Evolutionary conservation across 2,329 filamentous ascomycete species (phyloP), one percentile per base, ranked within the genome.

Genomic region (Exophiala alcalophila): DNA sequence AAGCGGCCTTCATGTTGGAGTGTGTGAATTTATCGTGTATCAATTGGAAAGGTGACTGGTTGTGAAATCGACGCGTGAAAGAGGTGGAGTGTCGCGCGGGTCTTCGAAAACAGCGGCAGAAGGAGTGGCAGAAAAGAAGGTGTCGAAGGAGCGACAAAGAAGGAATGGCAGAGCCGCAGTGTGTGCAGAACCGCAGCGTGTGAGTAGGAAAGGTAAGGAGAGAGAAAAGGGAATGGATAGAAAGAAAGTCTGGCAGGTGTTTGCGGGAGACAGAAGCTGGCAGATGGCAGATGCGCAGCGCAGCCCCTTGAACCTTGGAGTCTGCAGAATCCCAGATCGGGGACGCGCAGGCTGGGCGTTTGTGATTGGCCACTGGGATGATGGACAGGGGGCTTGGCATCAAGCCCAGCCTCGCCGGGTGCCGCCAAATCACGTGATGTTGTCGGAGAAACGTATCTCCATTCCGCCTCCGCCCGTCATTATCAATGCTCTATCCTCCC

Each of bases 1-100:
- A 18, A 24, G 50, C 39, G 16, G 40, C n/a, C 41, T 52, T 49
- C 49, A 52, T 54, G 18, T 15, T 53, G 50, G 18, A 14, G 1
- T 8, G 38, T 28, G 24, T 47, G 33, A 20, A 24, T 18, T 5
- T 27, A 15, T 10, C 18, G 23, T 14, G 23, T 28, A 21, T 26
- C 20, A 11, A n/a, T 39, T 20, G 15, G 21, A 30, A 16, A 32
- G n/a, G 19, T 27, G 28, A 31, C 14, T 10, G 11, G 5, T 8
- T 25, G 38, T 40, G 34, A 18, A 14, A 18, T 40, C 27, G 38
- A 30, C 25, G 32, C 25, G 44, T 39, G 25, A 23, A 28, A 25
- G 29, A 11, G 20, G 23, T 10, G 31, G n/a, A 15, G 12, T n/a
- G 40, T 14, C n/a, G 15, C 11, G 11, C 15, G 9, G 33, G 12